These are phyloP conservation scores for Darksidea phi DNA, from an alignment of 495 filamentous ascomycete species.

Conservation along the genomic window DNA sequence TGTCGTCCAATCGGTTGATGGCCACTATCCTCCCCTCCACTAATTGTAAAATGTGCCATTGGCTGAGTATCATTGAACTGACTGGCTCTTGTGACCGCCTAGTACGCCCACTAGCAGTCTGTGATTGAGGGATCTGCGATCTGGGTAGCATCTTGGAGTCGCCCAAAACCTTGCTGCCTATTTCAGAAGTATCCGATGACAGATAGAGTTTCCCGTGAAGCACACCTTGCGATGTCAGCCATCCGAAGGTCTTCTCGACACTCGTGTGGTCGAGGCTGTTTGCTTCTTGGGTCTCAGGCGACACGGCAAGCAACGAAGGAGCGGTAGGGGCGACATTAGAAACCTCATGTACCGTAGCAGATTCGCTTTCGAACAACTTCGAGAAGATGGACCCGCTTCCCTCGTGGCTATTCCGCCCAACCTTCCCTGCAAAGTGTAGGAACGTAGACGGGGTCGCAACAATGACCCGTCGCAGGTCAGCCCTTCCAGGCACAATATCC, in stretches of 20 bases:
- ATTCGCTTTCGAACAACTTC: conserved; percentile 83
- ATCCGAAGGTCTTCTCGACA: conserved; percentile 76
- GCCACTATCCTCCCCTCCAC: conserved; percentile 78
- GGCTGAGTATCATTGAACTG: conserved; percentile 77
- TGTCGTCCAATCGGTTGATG: conserved; percentile 80
- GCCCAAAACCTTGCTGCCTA: conserved; percentile 65
- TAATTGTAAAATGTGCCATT: conserved; percentile 88
- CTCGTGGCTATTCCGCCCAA: conserved; percentile 70
- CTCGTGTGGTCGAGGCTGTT: conserved; percentile 46
- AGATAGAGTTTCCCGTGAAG: conserved; percentile 74
- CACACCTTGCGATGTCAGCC: conserved; percentile 86
- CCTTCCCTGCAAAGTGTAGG: conserved; percentile 73
- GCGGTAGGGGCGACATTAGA: conserved; percentile 54
- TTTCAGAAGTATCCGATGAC: conserved; percentile 41
- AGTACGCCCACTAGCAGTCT: conserved; percentile 62
- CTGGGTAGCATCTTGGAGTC: conserved; percentile 74
- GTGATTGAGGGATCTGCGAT: conserved; percentile 65
- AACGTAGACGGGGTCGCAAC: conserved; percentile 73
- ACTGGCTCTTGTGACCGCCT: conserved; percentile 67
- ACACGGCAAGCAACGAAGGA: conserved; percentile 66
- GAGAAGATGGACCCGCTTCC: conserved; percentile 79
- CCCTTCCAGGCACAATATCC: conserved; percentile 63
- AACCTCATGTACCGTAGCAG: conserved; percentile 69
- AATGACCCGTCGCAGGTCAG: conserved; percentile 72
- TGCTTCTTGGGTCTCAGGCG: conserved; percentile 64